phyloP scores from a whole-genome alignment of 306 rosid genomes.

The Dicorynia guianensis region DNA sequence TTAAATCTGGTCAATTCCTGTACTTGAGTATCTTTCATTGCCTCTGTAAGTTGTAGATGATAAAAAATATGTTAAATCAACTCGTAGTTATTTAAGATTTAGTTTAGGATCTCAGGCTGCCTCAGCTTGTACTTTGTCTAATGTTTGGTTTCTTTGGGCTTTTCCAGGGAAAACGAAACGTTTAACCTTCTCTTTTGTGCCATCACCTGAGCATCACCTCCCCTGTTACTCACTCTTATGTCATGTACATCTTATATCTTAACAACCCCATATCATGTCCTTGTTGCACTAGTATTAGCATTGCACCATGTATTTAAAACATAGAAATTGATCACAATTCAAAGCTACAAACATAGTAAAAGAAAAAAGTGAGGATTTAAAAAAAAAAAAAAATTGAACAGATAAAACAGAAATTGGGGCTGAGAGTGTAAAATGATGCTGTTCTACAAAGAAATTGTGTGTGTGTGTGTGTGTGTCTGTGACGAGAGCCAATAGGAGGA shows the following conservation, averaged over 20 bases:
- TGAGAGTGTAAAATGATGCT: background rate
- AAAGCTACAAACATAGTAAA: background rate
- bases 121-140: background rate
- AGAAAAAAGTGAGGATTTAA: background rate
- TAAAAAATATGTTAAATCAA: background rate
- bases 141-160: background rate
- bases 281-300: background rate
- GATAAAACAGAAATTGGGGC: background rate
- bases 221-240: background rate
- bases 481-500: too few relatives aligned
- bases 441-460: too few relatives aligned
- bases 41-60: background rate
- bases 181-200: background rate
- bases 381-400: background rate
- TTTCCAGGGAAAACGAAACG: background rate
- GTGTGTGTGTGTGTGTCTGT: too few relatives aligned
- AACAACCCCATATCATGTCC: background rate
- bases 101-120: background rate
- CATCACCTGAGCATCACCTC: background rate
- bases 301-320: background rate
- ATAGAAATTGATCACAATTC: background rate
- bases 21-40: background rate
- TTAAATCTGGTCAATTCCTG: conserved; percentile 1
- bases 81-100: background rate
- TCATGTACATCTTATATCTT: background rate